Percentiles rank a stretch among this genome's conserved stretches.
These are phyloP conservation scores for Corymbia citriodora DNA, from an alignment of 441 rosid species.

Conservation along the genomic window DNA sequence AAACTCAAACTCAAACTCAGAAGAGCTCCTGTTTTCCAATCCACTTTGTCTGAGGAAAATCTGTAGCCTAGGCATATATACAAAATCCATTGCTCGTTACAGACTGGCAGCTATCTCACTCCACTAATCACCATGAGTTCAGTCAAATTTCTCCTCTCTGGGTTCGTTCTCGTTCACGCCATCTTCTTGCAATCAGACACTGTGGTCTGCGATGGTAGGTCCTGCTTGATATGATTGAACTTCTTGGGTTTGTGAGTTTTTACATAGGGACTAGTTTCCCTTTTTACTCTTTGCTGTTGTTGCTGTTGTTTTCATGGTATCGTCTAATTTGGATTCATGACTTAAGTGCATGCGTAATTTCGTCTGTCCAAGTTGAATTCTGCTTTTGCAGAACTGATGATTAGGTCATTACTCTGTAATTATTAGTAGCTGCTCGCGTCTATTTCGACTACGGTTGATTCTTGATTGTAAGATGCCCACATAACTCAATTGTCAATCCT, in stretches of 20 bases:
- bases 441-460: not conserved
- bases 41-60: not conserved
- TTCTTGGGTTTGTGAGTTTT: not conserved
- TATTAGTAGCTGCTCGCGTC: not conserved
- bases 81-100: not conserved
- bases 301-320: not conserved
- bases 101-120: not conserved
- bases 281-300: not conserved
- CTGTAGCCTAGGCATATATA: not conserved
- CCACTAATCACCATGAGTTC: not conserved
- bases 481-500: not conserved
- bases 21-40: not conserved
- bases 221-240: not conserved
- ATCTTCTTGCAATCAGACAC: not conserved
- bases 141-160: not conserved
- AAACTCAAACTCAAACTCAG: too few relatives aligned
- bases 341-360: not conserved
- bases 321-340: not conserved
- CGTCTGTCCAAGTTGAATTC: not conserved
- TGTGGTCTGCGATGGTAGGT: not conserved
- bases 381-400: not conserved
- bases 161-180: not conserved
- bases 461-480: not conserved
- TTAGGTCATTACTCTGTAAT: not conserved
- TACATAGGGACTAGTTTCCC: not conserved